Conservation (phyloP, 805 yeast genomes). For the Wickerhamomyces kurtzmanii region DNA sequence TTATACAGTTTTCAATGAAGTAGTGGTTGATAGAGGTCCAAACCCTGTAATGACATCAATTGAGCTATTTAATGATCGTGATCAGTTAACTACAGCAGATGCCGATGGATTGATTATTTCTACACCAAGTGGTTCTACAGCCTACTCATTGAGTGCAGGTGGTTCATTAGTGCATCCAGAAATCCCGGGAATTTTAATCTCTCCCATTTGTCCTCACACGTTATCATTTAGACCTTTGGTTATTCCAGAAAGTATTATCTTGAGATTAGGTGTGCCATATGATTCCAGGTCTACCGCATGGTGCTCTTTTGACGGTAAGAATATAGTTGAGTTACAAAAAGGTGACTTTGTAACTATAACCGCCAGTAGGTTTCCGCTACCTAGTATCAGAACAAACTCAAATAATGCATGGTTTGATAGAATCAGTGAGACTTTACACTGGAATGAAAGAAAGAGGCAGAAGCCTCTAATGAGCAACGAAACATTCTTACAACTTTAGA, state of each 20-base stretch:
- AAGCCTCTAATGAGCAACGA: constrained; percentile 19
- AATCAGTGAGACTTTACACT: constrained; percentile 21
- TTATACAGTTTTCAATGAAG: constrained; percentile 37
- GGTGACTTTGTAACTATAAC: constrained; percentile 24
- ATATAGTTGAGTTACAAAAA: constrained; percentile 18
- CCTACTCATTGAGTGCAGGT: constrained; percentile 43
- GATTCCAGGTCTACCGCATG: constrained; percentile 22
- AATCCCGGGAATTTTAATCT: constrained; percentile 43
- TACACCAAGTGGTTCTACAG: constrained; percentile 62
- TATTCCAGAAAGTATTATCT: constrained; percentile 28
- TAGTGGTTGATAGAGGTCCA: constrained; percentile 43
- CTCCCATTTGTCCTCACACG: constrained; percentile 47
- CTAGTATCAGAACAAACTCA: constrained; percentile 14
- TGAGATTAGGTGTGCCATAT: constrained; percentile 23
- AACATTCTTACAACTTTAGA: no score
- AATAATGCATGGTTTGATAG: constrained; percentile 22
- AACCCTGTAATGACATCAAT: constrained; percentile 40
- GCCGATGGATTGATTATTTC: constrained; percentile 60
- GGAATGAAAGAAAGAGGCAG: constrained; percentile 24
- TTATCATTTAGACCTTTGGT: constrained; percentile 42
- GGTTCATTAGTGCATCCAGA: constrained; percentile 46
- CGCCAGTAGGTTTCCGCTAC: constrained; percentile 22
- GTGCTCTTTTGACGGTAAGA: constrained; percentile 27
- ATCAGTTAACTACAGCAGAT: constrained; percentile 46
- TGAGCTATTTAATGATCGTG: constrained; percentile 38